Conservation (phyloP, 208 protist species). For the Novymonas esmeraldas region DNA sequence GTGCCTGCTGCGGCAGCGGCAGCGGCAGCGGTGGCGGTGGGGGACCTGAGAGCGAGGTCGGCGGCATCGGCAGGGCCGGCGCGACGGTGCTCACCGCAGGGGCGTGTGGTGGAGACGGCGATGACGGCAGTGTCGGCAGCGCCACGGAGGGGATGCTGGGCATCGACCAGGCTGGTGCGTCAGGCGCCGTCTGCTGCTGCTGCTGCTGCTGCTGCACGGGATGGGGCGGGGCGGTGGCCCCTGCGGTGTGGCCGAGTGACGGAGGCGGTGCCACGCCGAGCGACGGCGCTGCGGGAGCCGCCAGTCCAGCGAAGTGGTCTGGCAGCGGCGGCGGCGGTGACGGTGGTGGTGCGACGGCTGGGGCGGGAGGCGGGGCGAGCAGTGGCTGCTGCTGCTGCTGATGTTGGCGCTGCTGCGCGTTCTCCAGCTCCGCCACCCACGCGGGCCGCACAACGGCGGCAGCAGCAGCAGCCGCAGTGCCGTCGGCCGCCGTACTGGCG, state of each 20-base stretch:
- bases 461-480: constrained; percentile 1
- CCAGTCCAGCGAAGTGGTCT: not conserved
- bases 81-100: too few relatives aligned
- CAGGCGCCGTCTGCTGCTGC: constrained; percentile 3
- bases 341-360: constrained; percentile 2
- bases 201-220: constrained; percentile 1
- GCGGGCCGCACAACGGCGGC: constrained; percentile 3
- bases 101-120: not conserved
- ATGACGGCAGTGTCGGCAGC: not conserved
- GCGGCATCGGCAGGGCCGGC: too few relatives aligned
- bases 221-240: too few relatives aligned
- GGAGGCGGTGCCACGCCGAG: constrained; percentile 6
- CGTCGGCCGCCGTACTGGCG: not conserved
- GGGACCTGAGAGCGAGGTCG: not conserved
- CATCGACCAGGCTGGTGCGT: not conserved
- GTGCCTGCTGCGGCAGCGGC: constrained; percentile 3
- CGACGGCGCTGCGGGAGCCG: not conserved
- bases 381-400: constrained; percentile 15
- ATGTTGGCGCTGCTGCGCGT: constrained; percentile 23
- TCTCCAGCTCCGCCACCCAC: constrained; percentile 31
- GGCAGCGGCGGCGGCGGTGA: constrained; percentile 3
- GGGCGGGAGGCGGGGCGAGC: not conserved
- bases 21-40: not conserved
- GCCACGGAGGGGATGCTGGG: constrained; percentile 10
- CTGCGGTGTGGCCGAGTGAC: too few relatives aligned